Percentiles rank a stretch among this genome's conserved stretches.
phyloP scores from a whole-genome alignment of 1,284 basidiomycete species.

The Puccinia horiana region DNA sequence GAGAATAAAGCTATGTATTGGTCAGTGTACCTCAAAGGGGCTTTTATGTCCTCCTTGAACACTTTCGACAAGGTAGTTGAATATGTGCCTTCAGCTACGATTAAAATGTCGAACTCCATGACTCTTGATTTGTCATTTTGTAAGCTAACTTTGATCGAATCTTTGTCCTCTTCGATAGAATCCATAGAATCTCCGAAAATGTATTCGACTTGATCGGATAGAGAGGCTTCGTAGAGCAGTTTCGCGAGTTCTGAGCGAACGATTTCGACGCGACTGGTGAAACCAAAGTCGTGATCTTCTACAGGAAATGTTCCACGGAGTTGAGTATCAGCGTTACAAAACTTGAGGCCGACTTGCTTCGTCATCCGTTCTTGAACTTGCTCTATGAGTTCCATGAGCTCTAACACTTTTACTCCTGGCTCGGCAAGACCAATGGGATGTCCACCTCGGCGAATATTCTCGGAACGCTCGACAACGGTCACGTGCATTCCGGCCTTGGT shows the following conservation, averaged over 20 bases:
- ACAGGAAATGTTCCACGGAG: slow-evolving; percentile 53
- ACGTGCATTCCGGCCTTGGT: slow-evolving; percentile 53
- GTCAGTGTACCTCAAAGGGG: slow-evolving; percentile 27
- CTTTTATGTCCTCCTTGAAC: slow-evolving; percentile 51
- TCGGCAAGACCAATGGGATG: slow-evolving; percentile 58
- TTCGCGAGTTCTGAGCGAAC: slow-evolving; percentile 53
- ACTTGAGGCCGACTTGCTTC: slow-evolving; percentile 55
- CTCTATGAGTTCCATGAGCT: slow-evolving; percentile 56
- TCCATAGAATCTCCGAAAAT: slow-evolving; percentile 24
- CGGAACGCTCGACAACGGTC: slow-evolving; percentile 58
- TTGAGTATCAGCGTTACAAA: slow-evolving; percentile 54
- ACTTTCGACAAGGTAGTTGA: slow-evolving; percentile 48
- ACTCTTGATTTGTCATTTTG: slow-evolving; percentile 20
- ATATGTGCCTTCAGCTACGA: slow-evolving; percentile 49
- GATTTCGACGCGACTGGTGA: slow-evolving; percentile 53
- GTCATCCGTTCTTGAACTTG: slow-evolving; percentile 54
- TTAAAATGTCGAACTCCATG: slow-evolving; percentile 51
- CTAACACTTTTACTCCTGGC: slow-evolving; percentile 55
- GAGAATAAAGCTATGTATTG: background rate
- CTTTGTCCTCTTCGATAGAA: slow-evolving; percentile 1
- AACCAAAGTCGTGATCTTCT: slow-evolving; percentile 7
- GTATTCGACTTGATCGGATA: slow-evolving; percentile 28
- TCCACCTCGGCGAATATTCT: slow-evolving; percentile 54
- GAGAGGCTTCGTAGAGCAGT: slow-evolving; percentile 50
- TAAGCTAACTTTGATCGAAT: background rate